These are phyloP conservation scores for Leccinum variicolor DNA, from an alignment of 768 basidiomycete genomes.

Conservation along the genomic window DNA sequence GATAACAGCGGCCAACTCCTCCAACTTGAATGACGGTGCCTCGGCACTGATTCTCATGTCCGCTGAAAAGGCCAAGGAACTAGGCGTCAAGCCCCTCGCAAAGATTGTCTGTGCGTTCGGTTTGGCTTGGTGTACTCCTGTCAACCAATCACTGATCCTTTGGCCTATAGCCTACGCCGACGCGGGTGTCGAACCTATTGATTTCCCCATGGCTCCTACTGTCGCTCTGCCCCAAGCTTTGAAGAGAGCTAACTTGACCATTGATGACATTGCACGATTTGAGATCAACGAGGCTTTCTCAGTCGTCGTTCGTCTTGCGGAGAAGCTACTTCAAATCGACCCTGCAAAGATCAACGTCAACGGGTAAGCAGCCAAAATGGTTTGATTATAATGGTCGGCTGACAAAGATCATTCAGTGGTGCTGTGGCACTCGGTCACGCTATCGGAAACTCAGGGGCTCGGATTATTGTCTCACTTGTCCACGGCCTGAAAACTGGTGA, in stretches of 20 bases:
- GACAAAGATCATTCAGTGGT: conserved; percentile 53
- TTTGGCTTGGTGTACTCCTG: not conserved
- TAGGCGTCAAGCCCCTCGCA: conserved; percentile 90
- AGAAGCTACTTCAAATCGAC: conserved; percentile 83
- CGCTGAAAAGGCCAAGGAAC: conserved; percentile 86
- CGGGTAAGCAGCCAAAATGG: conserved; percentile 50
- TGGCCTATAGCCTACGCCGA: conserved; percentile 81
- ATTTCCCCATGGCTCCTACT: conserved; percentile 95
- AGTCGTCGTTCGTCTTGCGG: conserved; percentile 85
- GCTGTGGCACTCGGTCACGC: conserved; percentile 96
- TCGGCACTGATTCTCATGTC: conserved; percentile 95
- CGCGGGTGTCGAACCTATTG: conserved; percentile 93
- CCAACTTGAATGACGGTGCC: conserved; percentile 92
- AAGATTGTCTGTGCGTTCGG: conserved; percentile 80
- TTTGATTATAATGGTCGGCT: conserved; percentile 5
- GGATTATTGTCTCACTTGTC: conserved; percentile 90
- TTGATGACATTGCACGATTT: conserved; percentile 84
- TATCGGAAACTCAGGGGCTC: conserved; percentile 92
- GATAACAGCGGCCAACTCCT: conserved; percentile 97
- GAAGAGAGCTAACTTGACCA: conserved; percentile 77
- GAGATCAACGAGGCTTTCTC: conserved; percentile 99
- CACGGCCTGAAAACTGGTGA: conserved; percentile 90
- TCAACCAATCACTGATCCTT: conserved; percentile 3
- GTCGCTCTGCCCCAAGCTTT: conserved; percentile 87
- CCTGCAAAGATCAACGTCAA: conserved; percentile 87